phyloP scores from a whole-genome alignment of 768 basidiomycete species.

The Boletellus emodensis region DNA sequence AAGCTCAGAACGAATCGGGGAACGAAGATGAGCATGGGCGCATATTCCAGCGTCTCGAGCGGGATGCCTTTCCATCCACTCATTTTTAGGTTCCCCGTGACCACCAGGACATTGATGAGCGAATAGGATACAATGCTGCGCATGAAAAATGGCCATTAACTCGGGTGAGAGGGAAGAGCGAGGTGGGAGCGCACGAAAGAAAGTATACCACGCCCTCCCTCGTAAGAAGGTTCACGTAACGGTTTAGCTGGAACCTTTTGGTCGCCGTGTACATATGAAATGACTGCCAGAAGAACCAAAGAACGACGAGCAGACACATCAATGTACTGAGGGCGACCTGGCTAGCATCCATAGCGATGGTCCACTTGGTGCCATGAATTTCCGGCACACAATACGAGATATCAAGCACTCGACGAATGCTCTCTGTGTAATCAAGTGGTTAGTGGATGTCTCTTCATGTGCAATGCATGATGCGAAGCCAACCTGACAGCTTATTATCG shows the following conservation, averaged over 20 bases:
- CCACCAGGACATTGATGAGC: background rate
- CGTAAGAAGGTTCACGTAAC: background rate
- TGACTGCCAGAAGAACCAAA: background rate
- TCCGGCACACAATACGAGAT: background rate
- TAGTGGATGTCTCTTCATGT: background rate
- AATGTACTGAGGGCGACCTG: background rate
- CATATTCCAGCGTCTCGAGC: background rate
- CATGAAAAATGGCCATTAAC: background rate
- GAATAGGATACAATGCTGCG: background rate
- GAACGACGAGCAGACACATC: background rate
- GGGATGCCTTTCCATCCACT: background rate
- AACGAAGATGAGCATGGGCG: background rate
- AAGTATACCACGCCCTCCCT: background rate
- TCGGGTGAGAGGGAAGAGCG: background rate
- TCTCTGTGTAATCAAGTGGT: background rate
- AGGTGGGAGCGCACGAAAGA: background rate
- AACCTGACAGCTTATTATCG: background rate
- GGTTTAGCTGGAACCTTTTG: background rate
- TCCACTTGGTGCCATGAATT: background rate
- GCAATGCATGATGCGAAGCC: background rate
- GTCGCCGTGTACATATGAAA: background rate
- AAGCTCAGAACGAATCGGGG: background rate
- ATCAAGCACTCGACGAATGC: background rate
- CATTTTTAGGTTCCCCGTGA: background rate
- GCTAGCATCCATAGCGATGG: background rate